A percentile compares a stretch with the other conserved stretches of the same genome.
Evolutionary conservation across 2,329 filamentous ascomycete genomes (phyloP).

Genomic region (Claviceps humidiphila): DNA sequence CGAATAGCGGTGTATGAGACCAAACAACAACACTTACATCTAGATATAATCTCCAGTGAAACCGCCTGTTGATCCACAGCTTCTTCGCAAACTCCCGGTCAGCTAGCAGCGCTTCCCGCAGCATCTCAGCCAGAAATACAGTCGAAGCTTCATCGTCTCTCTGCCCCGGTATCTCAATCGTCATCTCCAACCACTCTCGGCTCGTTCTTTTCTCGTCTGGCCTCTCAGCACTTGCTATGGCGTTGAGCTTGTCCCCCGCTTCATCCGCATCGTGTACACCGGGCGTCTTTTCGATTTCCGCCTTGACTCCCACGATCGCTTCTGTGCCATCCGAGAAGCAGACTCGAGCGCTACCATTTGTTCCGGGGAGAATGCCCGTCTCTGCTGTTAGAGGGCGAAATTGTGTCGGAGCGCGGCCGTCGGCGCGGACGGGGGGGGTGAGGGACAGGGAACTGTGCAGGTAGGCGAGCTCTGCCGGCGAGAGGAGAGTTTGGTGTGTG

Average conservation of each 20-base stretch:
- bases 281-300: conserved; percentile 70
- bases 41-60: conserved; percentile 93
- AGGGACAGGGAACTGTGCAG: conserved; percentile 77
- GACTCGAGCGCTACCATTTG: conserved; percentile 85
- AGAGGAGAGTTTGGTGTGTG: conserved; percentile 63
- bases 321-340: conserved; percentile 94
- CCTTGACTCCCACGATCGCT: conserved; percentile 90
- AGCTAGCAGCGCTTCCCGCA: conserved; percentile 72
- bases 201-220: conserved; percentile 29
- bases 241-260: conserved; percentile 7
- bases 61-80: conserved; percentile 77
- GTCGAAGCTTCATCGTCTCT: conserved; percentile 85
- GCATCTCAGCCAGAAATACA: conserved; percentile 76
- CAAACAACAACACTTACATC: conserved; percentile 50
- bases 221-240: conserved; percentile 25
- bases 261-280: conserved; percentile 15
- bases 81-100: conserved; percentile 56
- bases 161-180: conserved; percentile 81
- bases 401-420: conserved; percentile 68
- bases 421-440: conserved; percentile 73
- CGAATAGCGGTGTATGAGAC: neutral
- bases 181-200: conserved; percentile 73
- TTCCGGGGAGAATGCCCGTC: conserved; percentile 73
- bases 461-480: conserved; percentile 91
- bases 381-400: conserved; percentile 88